Evolutionary conservation across 2,329 filamentous ascomycete genomes (phyloP).

Genomic region (Cladorrhinum sp.): DNA sequence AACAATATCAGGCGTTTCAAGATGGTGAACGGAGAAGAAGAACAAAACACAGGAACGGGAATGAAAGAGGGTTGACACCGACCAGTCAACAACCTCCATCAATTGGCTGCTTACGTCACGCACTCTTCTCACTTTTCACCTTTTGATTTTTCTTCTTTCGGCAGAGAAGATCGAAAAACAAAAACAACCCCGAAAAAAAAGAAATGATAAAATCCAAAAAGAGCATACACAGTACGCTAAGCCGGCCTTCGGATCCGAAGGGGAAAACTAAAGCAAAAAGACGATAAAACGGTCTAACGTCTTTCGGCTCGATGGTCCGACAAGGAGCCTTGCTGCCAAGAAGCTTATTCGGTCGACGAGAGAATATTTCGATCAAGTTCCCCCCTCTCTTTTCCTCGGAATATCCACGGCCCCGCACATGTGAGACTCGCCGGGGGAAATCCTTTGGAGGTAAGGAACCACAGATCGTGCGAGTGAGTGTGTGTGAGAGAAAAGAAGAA

Average conservation of each 20-base stretch:
- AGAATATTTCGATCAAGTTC: background rate
- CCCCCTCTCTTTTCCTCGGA: too few relatives aligned
- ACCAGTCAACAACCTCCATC: too few relatives aligned
- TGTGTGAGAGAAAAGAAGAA: too few relatives aligned
- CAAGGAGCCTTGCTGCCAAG: background rate
- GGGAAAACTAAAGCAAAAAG: background rate
- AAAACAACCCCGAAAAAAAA: background rate
- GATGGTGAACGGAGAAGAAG: too few relatives aligned
- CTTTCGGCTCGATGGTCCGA: background rate
- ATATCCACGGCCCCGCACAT: background rate
- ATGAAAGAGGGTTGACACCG: too few relatives aligned
- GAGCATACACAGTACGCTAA: background rate
- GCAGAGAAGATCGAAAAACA: background rate
- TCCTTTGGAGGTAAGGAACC: background rate
- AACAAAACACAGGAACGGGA: too few relatives aligned
- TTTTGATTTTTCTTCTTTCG: background rate
- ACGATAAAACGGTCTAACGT: background rate
- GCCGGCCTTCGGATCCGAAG: background rate
- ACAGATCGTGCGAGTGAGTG: background rate
- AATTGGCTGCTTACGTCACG: too few relatives aligned
- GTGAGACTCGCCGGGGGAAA: background rate
- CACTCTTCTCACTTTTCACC: background rate
- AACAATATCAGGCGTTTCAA: too few relatives aligned
- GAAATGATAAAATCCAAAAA: background rate
- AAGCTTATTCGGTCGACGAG: background rate